A percentile compares a stretch with the other conserved stretches of the same genome.
phyloP scores from a whole-genome alignment of 2,329 filamentous ascomycete species.

The Orbilia javanica region DNA sequence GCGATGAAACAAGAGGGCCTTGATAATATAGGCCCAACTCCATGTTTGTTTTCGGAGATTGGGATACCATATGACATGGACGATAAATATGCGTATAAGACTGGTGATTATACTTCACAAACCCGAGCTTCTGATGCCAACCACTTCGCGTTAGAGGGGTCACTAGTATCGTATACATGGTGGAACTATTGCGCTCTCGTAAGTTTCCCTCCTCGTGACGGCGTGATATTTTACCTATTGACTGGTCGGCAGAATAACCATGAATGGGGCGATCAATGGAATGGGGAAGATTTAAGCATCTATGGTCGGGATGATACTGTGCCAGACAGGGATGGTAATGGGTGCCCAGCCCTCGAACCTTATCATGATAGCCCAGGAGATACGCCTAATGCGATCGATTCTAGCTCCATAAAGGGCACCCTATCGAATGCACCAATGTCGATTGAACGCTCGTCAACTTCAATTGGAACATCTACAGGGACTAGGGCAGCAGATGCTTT shows the following conservation, averaged over 20 bases:
- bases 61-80: slow-evolving; percentile 99
- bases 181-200: slow-evolving; percentile 86
- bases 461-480: slow-evolving; percentile 72
- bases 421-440: slow-evolving; percentile 74
- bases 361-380: slow-evolving; percentile 44
- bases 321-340: slow-evolving; percentile 63
- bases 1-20: slow-evolving; percentile 86
- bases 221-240: slow-evolving; percentile 61
- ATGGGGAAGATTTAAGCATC: slow-evolving; percentile 95
- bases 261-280: slow-evolving; percentile 92
- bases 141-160: slow-evolving; percentile 89
- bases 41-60: slow-evolving; percentile 92
- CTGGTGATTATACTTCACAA: slow-evolving; percentile 93
- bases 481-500: slow-evolving; percentile 93
- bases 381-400: slow-evolving; percentile 60
- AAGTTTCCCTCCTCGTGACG: slow-evolving; percentile 62
- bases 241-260: slow-evolving; percentile 77
- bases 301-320: slow-evolving; percentile 82
- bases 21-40: slow-evolving; percentile 76
- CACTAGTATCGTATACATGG: slow-evolving; percentile 84
- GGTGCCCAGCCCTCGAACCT: slow-evolving; percentile 25
- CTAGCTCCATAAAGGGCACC: slow-evolving; percentile 65
- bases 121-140: slow-evolving; percentile 95
- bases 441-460: slow-evolving; percentile 62
- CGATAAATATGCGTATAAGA: slow-evolving; percentile 92